These are phyloP conservation scores for Phaffomyces thermotolerans DNA, from an alignment of 805 yeast genomes.

Conservation along the genomic window DNA sequence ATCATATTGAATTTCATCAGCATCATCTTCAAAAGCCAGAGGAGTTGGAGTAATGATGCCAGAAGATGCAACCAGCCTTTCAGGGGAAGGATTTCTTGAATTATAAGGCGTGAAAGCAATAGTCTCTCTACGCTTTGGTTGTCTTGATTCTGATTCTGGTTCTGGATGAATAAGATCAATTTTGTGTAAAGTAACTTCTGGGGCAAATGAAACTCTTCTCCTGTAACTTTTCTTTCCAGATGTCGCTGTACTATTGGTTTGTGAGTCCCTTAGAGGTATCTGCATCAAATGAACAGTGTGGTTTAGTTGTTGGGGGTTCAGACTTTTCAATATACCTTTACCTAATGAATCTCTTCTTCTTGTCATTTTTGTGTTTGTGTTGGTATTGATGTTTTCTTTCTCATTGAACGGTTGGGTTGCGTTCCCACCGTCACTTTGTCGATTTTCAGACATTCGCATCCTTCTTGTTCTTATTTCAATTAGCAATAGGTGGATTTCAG, in stretches of 20 bases:
- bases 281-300: slow-evolving; percentile 13
- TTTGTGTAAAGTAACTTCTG: slow-evolving; percentile 25
- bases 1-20: slow-evolving; percentile 17
- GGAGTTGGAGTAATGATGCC: too few species aligned
- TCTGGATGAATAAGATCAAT: slow-evolving; percentile 16
- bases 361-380: slow-evolving; percentile 1
- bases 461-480: too few species aligned
- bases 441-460: background rate
- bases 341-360: slow-evolving; percentile 21
- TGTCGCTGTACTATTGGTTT: background rate
- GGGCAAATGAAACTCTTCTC: slow-evolving; percentile 25
- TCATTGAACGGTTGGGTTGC: background rate
- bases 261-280: slow-evolving; percentile 13
- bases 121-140: slow-evolving; percentile 16
- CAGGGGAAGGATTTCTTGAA: slow-evolving; percentile 5
- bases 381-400: slow-evolving; percentile 1
- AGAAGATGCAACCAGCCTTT: background rate
- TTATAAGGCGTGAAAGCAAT: slow-evolving; percentile 19
- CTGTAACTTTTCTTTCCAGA: slow-evolving; percentile 15
- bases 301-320: slow-evolving; percentile 9
- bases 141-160: background rate
- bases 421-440: background rate
- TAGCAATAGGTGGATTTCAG: too few species aligned
- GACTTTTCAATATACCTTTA: slow-evolving; percentile 20
- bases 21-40: slow-evolving; percentile 7